A percentile compares a stretch with the other conserved stretches of the same genome.
phyloP scores from a whole-genome alignment of 805 yeast species.

The Yarrowia sp. region DNA sequence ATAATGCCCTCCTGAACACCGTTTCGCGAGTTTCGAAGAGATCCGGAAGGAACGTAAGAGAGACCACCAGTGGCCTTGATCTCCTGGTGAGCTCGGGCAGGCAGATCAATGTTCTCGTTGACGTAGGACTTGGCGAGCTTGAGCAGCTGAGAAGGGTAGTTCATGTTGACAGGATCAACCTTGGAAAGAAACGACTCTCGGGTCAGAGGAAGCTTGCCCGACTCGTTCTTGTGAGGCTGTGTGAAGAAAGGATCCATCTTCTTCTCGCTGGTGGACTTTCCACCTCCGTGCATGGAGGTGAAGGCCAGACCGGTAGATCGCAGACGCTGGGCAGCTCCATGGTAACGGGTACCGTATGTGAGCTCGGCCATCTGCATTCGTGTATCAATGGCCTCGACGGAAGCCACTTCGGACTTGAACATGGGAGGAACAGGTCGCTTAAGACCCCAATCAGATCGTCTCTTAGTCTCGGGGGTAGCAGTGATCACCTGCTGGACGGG shows the following conservation, averaged over 20 bases:
- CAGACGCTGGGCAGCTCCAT: constrained; percentile 15
- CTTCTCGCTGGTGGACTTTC: background rate
- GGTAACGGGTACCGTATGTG: constrained; percentile 21
- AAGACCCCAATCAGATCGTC: constrained; percentile 21
- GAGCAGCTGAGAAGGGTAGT: constrained; percentile 22
- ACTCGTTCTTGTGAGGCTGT: background rate
- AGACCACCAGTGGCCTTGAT: constrained; percentile 25
- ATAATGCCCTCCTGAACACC: constrained; percentile 19
- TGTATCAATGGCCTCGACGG: constrained; percentile 19
- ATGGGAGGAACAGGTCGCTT: constrained; percentile 22
- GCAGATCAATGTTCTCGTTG: constrained; percentile 1
- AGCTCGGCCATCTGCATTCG: constrained; percentile 23
- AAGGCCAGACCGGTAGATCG: constrained; percentile 20
- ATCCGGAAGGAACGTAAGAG: constrained; percentile 20
- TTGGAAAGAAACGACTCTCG: constrained; percentile 18
- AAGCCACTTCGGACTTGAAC: constrained; percentile 22
- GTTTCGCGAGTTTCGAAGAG: constrained; percentile 20
- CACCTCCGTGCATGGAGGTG: background rate
- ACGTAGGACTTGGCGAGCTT: constrained; percentile 17
- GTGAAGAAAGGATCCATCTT: constrained; percentile 22
- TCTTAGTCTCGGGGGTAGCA: constrained; percentile 20
- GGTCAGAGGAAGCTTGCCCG: constrained; percentile 9
- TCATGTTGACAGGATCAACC: constrained; percentile 6
- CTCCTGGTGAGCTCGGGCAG: background rate
- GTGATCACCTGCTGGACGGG: constrained; percentile 24